Conservation (phyloP, 2,329 filamentous ascomycete species). For the Basipetospora chlamydospora region DNA sequence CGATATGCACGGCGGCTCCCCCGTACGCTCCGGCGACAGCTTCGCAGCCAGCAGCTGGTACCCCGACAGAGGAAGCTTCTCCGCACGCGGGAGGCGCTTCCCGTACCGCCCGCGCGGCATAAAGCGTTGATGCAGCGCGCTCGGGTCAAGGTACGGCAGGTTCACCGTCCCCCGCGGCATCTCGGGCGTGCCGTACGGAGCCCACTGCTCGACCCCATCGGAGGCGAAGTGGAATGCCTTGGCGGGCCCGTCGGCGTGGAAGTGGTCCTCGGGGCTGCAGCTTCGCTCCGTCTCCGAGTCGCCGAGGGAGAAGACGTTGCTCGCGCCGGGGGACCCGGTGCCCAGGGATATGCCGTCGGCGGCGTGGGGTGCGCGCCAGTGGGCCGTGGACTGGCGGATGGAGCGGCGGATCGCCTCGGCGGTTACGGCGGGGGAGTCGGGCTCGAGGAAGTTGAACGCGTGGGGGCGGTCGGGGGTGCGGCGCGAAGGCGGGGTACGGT, state of each 20-base stretch:
- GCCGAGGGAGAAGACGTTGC: constrained; percentile 21
- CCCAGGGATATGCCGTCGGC: constrained; percentile 17
- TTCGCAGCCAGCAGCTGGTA: constrained; percentile 49
- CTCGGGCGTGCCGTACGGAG: constrained; percentile 24
- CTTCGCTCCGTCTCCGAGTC: constrained; percentile 28
- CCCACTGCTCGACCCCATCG: background rate
- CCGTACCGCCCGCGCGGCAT: background rate
- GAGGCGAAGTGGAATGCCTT: constrained; percentile 2
- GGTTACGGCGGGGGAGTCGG: constrained; percentile 36
- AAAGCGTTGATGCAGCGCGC: constrained; percentile 20
- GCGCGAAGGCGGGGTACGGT: too few relatives aligned
- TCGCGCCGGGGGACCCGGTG: constrained; percentile 30
- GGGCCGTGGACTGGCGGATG: constrained; percentile 15
- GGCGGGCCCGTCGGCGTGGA: background rate
- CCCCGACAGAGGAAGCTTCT: constrained; percentile 34
- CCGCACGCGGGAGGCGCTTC: constrained; percentile 22
- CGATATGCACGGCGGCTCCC: constrained; percentile 17
- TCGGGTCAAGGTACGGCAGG: constrained; percentile 20
- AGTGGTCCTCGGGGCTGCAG: constrained; percentile 24
- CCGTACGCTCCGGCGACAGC: constrained; percentile 19
- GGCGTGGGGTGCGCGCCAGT: constrained; percentile 12
- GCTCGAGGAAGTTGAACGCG: constrained; percentile 41
- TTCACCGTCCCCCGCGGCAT: constrained; percentile 25
- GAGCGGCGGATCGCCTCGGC: constrained; percentile 19
- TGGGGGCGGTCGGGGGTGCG: constrained; percentile 11